Conservation (phyloP, 805 yeast genomes). For the Candida berthetii region DNA sequence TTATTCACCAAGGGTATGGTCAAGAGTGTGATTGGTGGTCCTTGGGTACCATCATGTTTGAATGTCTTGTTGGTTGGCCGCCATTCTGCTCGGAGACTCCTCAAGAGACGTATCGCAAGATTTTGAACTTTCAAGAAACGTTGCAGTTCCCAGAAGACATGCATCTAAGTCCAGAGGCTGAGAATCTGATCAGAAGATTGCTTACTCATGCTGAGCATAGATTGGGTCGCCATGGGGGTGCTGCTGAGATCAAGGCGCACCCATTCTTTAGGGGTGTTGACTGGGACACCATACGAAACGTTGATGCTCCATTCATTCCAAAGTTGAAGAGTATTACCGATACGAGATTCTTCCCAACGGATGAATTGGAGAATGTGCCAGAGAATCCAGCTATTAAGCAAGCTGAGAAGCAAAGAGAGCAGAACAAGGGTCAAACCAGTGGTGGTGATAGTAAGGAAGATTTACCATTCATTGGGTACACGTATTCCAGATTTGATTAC, state of each 20-base stretch:
- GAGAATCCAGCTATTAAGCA: slow-evolving; percentile 73
- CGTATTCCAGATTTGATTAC: slow-evolving; percentile 91
- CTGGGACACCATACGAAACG: slow-evolving; percentile 65
- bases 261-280: slow-evolving; percentile 82
- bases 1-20: slow-evolving; percentile 82
- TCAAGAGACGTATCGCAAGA: slow-evolving; percentile 91
- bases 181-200: slow-evolving; percentile 81
- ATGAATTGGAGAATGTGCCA: slow-evolving; percentile 91
- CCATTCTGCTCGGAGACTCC: slow-evolving; percentile 93
- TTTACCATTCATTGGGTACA: slow-evolving; percentile 94
- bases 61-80: slow-evolving; percentile 93
- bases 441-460: slow-evolving; percentile 66
- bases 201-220: slow-evolving; percentile 86
- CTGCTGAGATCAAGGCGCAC: slow-evolving; percentile 68
- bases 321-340: slow-evolving; percentile 89
- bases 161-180: slow-evolving; percentile 86
- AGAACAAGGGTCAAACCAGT: slow-evolving; percentile 32
- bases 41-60: slow-evolving; percentile 94
- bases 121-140: slow-evolving; percentile 85
- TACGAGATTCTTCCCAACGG: slow-evolving; percentile 97
- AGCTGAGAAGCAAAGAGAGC: slow-evolving; percentile 63
- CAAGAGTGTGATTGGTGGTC: slow-evolving; percentile 99
- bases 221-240: slow-evolving; percentile 49
- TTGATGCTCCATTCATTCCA: slow-evolving; percentile 93
- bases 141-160: slow-evolving; percentile 82